phyloP scores from a whole-genome alignment of 2,329 filamentous ascomycete genomes.

The Hypoxylon sp. region DNA sequence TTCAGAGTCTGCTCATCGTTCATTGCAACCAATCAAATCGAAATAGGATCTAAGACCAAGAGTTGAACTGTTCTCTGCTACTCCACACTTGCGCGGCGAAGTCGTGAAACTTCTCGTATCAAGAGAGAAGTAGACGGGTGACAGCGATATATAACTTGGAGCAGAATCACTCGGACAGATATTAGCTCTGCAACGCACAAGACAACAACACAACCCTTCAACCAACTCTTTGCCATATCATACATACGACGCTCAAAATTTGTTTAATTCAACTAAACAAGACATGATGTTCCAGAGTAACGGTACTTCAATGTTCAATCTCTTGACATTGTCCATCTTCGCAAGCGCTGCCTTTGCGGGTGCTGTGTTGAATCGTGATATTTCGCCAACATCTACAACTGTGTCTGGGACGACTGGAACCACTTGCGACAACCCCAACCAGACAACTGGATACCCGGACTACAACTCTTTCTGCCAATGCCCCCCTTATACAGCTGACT shows the following conservation, averaged over 20 bases:
- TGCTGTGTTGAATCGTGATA: conserved; percentile 6
- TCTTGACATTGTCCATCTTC: conserved; percentile 18
- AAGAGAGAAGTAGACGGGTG: neutral
- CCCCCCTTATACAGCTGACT: conserved; percentile 35
- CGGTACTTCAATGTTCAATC: conserved; percentile 10
- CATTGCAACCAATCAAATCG: conserved; percentile 1
- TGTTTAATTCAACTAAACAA: neutral
- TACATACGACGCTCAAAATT: neutral
- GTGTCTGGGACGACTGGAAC: conserved; percentile 20
- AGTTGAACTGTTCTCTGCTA: neutral
- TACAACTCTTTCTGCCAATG: conserved; percentile 49
- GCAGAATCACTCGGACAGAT: neutral
- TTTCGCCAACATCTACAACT: conserved; percentile 25
- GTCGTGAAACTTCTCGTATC: neutral
- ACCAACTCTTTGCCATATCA: neutral
- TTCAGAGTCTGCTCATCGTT: conserved; percentile 1
- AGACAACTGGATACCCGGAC: conserved; percentile 45
- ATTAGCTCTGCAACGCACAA: neutral
- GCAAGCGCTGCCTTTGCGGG: conserved; percentile 20
- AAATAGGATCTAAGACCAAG: neutral
- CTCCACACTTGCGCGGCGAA: conserved; percentile 6
- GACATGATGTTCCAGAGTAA: conserved; percentile 30
- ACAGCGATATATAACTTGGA: conserved; percentile 19
- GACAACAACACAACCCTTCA: neutral
- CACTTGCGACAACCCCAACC: conserved; percentile 35